Conservation (phyloP, 1,139 yeast species). For the Yarrowia galli region DNA sequence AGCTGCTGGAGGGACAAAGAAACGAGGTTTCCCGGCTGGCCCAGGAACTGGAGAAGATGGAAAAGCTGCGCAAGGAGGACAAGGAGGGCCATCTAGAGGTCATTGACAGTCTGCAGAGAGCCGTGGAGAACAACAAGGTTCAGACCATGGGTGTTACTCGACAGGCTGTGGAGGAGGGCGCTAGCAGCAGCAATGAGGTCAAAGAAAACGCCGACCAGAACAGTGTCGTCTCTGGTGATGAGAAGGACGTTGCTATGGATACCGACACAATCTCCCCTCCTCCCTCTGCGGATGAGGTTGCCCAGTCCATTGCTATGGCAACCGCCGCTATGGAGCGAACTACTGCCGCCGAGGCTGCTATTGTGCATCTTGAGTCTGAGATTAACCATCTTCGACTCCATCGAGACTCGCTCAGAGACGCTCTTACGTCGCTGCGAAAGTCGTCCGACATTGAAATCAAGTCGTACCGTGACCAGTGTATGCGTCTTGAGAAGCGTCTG, state of each 20-base stretch:
- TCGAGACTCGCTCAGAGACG: conserved; percentile 66
- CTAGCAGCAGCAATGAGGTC: no score
- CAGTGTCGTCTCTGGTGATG: no score
- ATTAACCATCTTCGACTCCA: conserved; percentile 48
- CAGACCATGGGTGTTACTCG: neutral
- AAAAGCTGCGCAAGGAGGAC: conserved; percentile 1
- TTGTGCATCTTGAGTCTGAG: conserved; percentile 6
- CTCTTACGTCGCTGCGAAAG: conserved; percentile 52
- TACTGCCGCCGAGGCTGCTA: neutral
- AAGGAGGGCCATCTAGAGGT: conserved; percentile 11
- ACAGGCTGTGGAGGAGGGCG: neutral
- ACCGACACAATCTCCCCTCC: no score
- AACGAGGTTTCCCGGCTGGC: conserved; percentile 10
- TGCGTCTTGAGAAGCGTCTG: conserved; percentile 26
- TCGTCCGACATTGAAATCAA: conserved; percentile 51
- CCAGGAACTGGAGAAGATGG: conserved; percentile 27
- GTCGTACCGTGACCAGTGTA: conserved; percentile 48
- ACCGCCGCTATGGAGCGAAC: conserved; percentile 11
- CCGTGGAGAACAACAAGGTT: neutral
- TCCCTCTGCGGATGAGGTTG: neutral
- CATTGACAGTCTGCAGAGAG: conserved; percentile 13
- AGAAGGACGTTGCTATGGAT: no score
- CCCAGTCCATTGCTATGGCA: neutral
- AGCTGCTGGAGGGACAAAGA: conserved; percentile 14
- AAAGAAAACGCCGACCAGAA: no score